phyloP scores from a whole-genome alignment of 1,284 basidiomycete genomes.

The Hymenochaete sp. region DNA sequence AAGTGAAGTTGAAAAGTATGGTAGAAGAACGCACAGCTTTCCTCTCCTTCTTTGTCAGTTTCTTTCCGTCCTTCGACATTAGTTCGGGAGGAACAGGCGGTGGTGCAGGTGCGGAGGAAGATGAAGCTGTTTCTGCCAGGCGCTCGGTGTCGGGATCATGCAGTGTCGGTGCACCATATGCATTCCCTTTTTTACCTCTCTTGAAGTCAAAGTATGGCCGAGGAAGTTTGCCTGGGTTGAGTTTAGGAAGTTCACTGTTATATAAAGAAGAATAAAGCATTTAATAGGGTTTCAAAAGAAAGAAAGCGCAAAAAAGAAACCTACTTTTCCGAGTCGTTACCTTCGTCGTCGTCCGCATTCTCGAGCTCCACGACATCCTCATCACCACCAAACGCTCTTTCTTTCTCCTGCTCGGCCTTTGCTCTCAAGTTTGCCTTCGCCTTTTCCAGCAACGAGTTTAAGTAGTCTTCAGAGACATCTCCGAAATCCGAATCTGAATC shows the following conservation, averaged over 20 bases:
- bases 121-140: slow-evolving; percentile 39
- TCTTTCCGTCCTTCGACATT: slow-evolving; percentile 47
- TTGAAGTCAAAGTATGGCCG: slow-evolving; percentile 45
- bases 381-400: slow-evolving; percentile 23
- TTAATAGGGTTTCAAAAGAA: slow-evolving; percentile 7
- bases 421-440: slow-evolving; percentile 44
- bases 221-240: slow-evolving; percentile 57
- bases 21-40: slow-evolving; percentile 45
- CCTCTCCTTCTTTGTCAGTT: slow-evolving; percentile 57
- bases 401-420: slow-evolving; percentile 22
- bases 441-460: slow-evolving; percentile 55
- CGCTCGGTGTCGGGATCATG: slow-evolving; percentile 55
- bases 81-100: slow-evolving; percentile 47
- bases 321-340: slow-evolving; percentile 27
- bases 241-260: slow-evolving; percentile 50
- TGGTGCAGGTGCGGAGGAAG: slow-evolving; percentile 35
- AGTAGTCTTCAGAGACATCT: slow-evolving; percentile 47
- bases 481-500: slow-evolving; percentile 34
- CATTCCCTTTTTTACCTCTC: neutral
- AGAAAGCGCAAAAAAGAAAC: slow-evolving; percentile 13
- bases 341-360: slow-evolving; percentile 18
- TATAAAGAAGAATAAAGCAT: slow-evolving; percentile 12
- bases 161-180: slow-evolving; percentile 32
- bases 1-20: slow-evolving; percentile 5
- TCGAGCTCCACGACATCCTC: slow-evolving; percentile 31